Conservation (phyloP, 768 basidiomycete genomes). For the Termitomyces sp. region DNA sequence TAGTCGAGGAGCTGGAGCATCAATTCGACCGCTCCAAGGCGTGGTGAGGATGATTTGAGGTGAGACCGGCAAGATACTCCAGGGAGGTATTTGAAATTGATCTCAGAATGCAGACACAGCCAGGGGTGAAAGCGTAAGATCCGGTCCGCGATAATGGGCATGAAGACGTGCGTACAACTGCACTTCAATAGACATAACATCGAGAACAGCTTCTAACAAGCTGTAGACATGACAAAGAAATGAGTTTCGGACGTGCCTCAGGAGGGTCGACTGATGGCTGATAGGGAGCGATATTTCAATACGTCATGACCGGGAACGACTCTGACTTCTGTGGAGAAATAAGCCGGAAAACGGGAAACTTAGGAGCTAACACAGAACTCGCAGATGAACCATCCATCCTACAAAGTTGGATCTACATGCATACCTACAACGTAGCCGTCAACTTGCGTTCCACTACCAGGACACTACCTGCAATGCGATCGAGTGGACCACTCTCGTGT, state of each 20-base stretch:
- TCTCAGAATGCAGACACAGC: background rate
- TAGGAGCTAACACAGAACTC: background rate
- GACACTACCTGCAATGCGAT: background rate
- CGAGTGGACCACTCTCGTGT: background rate
- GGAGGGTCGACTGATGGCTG: background rate
- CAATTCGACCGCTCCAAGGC: background rate
- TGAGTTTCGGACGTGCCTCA: background rate
- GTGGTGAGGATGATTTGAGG: background rate
- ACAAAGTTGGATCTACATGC: background rate
- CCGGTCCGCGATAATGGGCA: background rate
- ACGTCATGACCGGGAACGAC: background rate
- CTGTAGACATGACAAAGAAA: conserved; percentile 1
- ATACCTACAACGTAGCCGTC: background rate
- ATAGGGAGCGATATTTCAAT: background rate
- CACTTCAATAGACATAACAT: conserved; percentile 1
- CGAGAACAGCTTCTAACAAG: conserved; percentile 1
- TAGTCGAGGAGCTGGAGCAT: background rate
- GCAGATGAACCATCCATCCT: background rate
- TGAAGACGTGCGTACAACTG: background rate
- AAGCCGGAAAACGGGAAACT: background rate
- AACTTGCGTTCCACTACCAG: background rate
- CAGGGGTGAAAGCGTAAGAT: background rate
- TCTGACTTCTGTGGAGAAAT: background rate
- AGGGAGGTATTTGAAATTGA: background rate
- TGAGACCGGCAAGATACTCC: background rate